Conservation (phyloP, 495 filamentous ascomycete species). For the Aspergillus mulundensis region DNA sequence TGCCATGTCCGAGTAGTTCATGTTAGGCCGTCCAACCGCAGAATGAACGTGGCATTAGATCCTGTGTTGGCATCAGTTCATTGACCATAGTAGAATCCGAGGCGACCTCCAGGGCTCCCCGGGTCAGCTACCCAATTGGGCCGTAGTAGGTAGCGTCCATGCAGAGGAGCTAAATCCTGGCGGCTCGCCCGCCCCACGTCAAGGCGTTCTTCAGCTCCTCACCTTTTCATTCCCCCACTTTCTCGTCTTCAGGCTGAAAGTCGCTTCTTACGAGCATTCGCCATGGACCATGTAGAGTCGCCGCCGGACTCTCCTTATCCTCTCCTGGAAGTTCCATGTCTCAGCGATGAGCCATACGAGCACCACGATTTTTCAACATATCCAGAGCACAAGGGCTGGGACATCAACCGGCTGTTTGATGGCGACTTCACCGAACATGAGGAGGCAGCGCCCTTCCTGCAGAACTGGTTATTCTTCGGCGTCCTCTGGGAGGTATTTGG, state of each 20-base stretch:
- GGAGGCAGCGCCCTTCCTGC: not conserved
- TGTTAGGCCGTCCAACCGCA: no score
- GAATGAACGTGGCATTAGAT: no score
- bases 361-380: not conserved
- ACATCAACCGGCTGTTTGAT: not conserved
- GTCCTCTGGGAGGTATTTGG: constrained; percentile 7
- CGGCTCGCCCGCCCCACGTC: not conserved
- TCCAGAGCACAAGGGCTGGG: constrained; percentile 2
- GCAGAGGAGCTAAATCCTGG: not conserved
- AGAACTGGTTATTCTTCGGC: constrained; percentile 7
- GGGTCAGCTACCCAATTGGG: no score
- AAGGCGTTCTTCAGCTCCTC: not conserved
- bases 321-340: not conserved
- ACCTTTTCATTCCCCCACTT: not conserved
- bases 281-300: constrained; percentile 5
- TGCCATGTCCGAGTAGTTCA: no score
- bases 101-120: no score
- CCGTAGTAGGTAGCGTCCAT: no score
- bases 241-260: not conserved
- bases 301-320: not conserved
- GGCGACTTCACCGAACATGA: constrained; percentile 3
- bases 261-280: not conserved
- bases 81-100: no score
- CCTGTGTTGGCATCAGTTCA: no score
- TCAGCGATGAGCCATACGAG: constrained; percentile 1